Conservation (phyloP, 108 stramenopile species). For the Cyclotella distinguenda region DNA sequence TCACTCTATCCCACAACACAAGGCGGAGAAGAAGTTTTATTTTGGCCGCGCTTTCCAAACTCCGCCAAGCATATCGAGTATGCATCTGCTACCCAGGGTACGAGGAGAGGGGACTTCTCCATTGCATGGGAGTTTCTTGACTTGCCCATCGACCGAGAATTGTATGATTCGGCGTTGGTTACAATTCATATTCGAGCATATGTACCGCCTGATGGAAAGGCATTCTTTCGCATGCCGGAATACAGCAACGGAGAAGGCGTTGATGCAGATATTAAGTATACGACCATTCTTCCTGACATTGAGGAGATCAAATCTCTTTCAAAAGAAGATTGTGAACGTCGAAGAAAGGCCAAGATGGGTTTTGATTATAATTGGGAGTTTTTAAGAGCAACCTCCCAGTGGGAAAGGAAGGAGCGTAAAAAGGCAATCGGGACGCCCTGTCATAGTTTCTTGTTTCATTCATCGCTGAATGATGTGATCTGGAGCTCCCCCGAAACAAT, state of each 20-base stretch:
- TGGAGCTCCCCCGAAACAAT: constrained; percentile 25
- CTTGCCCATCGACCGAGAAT: constrained; percentile 4
- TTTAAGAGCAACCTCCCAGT: constrained; percentile 10
- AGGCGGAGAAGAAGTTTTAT: constrained; percentile 30
- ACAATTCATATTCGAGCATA: constrained; percentile 34
- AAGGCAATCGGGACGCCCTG: constrained; percentile 51
- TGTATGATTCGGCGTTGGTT: constrained; percentile 23
- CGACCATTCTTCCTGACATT: constrained; percentile 23
- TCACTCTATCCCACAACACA: constrained; percentile 29
- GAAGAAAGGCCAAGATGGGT: constrained; percentile 35
- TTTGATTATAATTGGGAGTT: constrained; percentile 47
- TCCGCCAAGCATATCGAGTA: constrained; percentile 27
- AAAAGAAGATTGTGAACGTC: constrained; percentile 17
- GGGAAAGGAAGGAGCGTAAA: constrained; percentile 28
- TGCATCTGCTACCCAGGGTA: constrained; percentile 44
- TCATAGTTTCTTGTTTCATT: constrained; percentile 37
- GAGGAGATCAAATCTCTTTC: constrained; percentile 21
- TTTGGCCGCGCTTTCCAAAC: constrained; percentile 48
- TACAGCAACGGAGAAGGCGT: constrained; percentile 42
- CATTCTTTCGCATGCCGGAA: constrained; percentile 38
- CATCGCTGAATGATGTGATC: constrained; percentile 14
- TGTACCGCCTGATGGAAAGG: constrained; percentile 44
- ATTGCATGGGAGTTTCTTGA: constrained; percentile 40
- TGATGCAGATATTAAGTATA: constrained; percentile 33
- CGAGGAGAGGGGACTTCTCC: constrained; percentile 43